Evolutionary conservation across 305 asterid species (phyloP).

Genomic region (Solanum chacoense): DNA sequence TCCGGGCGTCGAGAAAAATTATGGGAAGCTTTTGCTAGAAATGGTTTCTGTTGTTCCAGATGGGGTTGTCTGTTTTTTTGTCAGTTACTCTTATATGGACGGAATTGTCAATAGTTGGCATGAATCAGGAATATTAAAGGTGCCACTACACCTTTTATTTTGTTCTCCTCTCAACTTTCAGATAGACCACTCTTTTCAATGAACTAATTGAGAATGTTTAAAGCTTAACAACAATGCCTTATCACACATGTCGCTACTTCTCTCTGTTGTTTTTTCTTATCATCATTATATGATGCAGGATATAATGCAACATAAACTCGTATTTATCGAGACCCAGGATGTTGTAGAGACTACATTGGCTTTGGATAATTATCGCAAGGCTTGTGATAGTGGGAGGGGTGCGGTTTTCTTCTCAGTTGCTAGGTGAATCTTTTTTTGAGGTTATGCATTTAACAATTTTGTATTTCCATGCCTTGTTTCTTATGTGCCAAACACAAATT

Average conservation of each 20-base stretch:
- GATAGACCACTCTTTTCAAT: not conserved
- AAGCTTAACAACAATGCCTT: not conserved
- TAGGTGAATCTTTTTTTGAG: constrained; percentile 42
- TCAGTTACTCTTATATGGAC: constrained; percentile 98
- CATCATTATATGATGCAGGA: constrained; percentile 47
- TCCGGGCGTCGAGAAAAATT: constrained; percentile 97
- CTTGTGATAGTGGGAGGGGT: constrained; percentile 99
- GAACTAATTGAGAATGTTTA: not conserved
- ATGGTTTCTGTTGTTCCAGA: constrained; percentile 97
- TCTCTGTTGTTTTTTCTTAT: not conserved
- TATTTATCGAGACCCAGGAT: constrained; percentile 97
- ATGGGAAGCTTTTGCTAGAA: constrained; percentile 90
- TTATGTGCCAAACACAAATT: not conserved
- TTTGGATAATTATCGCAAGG: constrained; percentile 89
- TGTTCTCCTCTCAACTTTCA: not conserved
- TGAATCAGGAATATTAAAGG: constrained; percentile 92
- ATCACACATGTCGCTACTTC: not conserved
- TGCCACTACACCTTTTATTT: constrained; percentile 9
- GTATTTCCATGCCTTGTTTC: not conserved
- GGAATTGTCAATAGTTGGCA: constrained; percentile 98
- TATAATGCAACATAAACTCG: constrained; percentile 96
- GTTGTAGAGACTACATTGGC: constrained; percentile 99
- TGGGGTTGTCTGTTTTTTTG: constrained; percentile 95
- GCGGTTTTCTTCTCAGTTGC: constrained; percentile 99
- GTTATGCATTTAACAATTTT: not conserved